Base-by-base conservation (phyloP, 345 rosid genomes). In the Populus simonii region DNA sequence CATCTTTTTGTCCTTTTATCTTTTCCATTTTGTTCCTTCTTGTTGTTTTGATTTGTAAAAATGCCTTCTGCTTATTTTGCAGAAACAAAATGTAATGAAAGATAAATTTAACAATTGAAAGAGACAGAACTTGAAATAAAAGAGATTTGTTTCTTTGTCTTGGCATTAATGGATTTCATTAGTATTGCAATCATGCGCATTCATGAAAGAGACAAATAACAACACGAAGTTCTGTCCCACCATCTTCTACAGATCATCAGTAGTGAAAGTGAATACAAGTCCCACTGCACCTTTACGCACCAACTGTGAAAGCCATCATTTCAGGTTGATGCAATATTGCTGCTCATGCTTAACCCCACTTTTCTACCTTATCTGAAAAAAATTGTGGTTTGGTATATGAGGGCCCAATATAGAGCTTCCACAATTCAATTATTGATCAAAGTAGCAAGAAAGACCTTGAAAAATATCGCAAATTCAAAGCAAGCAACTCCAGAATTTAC, bases 161-260 rank as follows among this genome's bases (percentile, higher is more conserved):
- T 35, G 20, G 51, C 72, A 68, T 5, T 18, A 35, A 13, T 13
- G 51, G 15, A 18, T n/a, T n/a, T n/a, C 68, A 38, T 68, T 11
- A 68, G 11, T 68, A 1, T n/a, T 33, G 55, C 17, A 12, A 43
- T 59, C 27, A 18, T 22, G 35, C 57, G 43, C 38, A 63, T 15
- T 38, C 16, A 51, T 51, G 62, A 73, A 81, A 16, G 39, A 51
- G 68, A 70, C 75, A 59, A 81, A 49, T 78, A 33, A 72, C 31
- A 36, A 43, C 59, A 66, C 12, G 51, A 38, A n/a, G 59, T 41
- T 53, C 29, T 29, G 36, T 36, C 43, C 55, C 47, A 68, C 15
- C 51, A 39, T 11, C 38, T 17, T 65, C 59, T 33, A n/a, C 29
- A 36, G 45, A 41, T 41, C 49, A 11, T 45, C 33, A 1, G 35